Conservation (phyloP, 2,329 filamentous ascomycete species). For the Fusarium sp. region DNA sequence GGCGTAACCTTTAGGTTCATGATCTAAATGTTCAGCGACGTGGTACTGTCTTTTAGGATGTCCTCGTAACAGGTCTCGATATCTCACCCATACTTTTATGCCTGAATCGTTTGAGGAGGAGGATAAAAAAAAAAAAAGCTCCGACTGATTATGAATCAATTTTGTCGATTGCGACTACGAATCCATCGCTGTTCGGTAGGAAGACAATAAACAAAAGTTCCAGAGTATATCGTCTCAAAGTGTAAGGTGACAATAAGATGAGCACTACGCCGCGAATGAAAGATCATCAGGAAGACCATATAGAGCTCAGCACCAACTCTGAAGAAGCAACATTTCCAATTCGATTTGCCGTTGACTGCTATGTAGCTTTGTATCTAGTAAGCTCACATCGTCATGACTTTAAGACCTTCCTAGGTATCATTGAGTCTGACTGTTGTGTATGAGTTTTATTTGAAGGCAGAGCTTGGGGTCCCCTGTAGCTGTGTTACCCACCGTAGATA, state of each 20-base stretch:
- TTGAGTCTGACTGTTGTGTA: neutral
- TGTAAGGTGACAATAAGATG: neutral
- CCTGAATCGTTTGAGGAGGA: neutral
- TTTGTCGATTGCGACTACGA: neutral
- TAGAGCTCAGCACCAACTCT: neutral
- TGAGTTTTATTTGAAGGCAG: neutral
- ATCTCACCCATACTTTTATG: neutral
- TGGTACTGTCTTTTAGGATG: too few species aligned
- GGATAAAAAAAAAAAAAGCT: neutral
- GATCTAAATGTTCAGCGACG: neutral
- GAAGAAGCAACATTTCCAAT: too few species aligned
- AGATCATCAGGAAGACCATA: neutral
- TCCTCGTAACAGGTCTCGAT: neutral
- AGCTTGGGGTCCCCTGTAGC: neutral
- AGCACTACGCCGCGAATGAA: neutral
- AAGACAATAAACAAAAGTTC: slow-evolving; percentile 13
- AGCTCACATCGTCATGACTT: neutral
- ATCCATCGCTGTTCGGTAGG: neutral
- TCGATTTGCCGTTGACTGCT: neutral
- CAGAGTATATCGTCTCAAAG: neutral
- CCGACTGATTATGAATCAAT: neutral
- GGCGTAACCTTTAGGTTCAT: neutral
- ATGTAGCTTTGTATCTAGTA: neutral
- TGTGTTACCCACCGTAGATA: neutral
- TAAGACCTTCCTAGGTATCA: neutral